These are phyloP conservation scores for Davidsoniella virescens DNA, from an alignment of 2,329 filamentous ascomycete genomes.

Conservation along the genomic window DNA sequence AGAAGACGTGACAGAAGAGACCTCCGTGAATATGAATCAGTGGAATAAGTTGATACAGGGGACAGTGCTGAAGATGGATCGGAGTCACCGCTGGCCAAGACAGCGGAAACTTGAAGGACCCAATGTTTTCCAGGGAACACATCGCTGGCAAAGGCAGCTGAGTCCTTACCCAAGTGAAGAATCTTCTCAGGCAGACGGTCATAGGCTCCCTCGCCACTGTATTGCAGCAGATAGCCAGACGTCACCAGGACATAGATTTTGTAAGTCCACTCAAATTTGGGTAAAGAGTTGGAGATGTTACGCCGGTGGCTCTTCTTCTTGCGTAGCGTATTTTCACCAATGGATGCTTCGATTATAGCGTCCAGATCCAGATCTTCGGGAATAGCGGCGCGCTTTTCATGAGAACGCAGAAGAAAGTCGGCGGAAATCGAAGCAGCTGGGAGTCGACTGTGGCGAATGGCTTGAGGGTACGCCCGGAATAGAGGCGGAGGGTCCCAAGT, in stretches of 20 bases:
- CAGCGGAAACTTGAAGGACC: conserved; percentile 60
- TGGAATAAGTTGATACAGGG: neutral
- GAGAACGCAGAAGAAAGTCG: conserved; percentile 41
- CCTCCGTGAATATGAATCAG: conserved; percentile 26
- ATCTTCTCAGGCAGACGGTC: conserved; percentile 61
- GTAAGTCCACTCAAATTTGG: conserved; percentile 46
- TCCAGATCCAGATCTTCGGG: neutral
- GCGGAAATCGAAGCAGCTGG: conserved; percentile 50
- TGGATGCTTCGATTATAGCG: conserved; percentile 10
- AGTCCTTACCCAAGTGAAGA: conserved; percentile 54
- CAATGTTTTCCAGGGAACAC: conserved; percentile 65
- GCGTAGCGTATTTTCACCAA: conserved; percentile 10
- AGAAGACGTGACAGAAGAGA: conserved; percentile 44
- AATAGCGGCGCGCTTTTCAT: conserved; percentile 19
- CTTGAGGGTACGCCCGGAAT: conserved; percentile 76
- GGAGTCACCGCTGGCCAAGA: conserved; percentile 34
- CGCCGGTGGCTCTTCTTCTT: conserved; percentile 32
- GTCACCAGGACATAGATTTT: conserved; percentile 60
- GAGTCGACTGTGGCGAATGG: conserved; percentile 57
- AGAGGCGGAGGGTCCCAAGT: conserved; percentile 57
- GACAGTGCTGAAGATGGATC: conserved; percentile 20
- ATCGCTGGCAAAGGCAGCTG: conserved; percentile 66
- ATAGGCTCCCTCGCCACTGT: conserved; percentile 51
- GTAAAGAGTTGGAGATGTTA: conserved; percentile 24
- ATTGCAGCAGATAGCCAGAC: conserved; percentile 59